Base-by-base conservation (phyloP, 192 early-diverging fungal genomes). In the Coemansia sp. region DNA sequence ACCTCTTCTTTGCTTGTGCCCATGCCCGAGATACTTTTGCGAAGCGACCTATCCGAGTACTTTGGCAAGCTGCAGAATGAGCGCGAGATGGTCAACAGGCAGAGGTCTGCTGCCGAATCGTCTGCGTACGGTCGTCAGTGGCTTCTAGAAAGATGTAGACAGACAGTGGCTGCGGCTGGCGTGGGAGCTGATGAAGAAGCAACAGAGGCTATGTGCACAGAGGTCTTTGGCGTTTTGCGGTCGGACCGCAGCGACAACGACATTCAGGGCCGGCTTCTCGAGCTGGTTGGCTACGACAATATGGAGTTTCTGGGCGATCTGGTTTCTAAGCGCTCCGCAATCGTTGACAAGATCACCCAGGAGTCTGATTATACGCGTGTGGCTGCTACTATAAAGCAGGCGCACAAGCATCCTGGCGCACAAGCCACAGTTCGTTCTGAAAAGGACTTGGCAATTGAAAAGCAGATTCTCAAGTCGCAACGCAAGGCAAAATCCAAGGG, bases 231-330 rank as follows among this genome's bases (percentile, higher is more conserved):
- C 5, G 22, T 70, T 8, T 48, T 82, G 64, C 73, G 67, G 29
- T 68, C 67, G 3, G 71, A 60, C 48, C 58, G 70, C 67, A 61
- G 60, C 61, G 73, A 82, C 61, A 66, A 69, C 64, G 69, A 63
- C 30, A 77, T 77, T 16, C 80, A 83, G 61, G 69, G 72, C 12
- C 72, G 66, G 68, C 63, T 83, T 20, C 65, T 83, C 1, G 75
- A 83, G 69, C 66, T 83, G 4, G 80, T 83, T 11, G 80, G 80
- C 6, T 83, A 69, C 38, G 72, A 72, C 55, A 77, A 72, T 40
- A 74, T 83, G 60, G 80, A 83, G 29, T 75, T 77, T 51, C 68
- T 83, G 25, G 61, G 64, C 7, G 60, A 60, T 29, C 68, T 83
- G 32, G 61, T 83, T 42, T 67, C 67, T 40, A 56, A 60, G 56